Evolutionary conservation across 2,329 filamentous ascomycete genomes (phyloP).

Genomic region (Byssothecium circinans): DNA sequence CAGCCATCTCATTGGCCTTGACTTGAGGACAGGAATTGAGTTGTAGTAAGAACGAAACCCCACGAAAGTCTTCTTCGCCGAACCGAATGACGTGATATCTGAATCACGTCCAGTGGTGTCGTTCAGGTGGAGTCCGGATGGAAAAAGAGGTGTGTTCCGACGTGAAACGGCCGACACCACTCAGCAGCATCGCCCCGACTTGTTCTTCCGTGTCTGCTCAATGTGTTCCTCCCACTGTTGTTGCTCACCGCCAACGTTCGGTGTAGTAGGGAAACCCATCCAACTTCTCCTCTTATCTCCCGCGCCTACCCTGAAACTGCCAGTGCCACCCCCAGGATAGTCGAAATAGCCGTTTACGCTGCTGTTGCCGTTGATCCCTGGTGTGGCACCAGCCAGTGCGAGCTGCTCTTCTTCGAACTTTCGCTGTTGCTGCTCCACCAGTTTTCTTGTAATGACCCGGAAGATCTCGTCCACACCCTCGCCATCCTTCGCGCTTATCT

Average conservation of each 20-base stretch:
- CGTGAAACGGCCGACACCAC: not conserved
- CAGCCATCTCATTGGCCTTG: too few relatives aligned
- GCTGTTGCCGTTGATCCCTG: slow-evolving; percentile 40
- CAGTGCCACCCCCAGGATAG: slow-evolving; percentile 50
- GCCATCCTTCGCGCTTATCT: slow-evolving; percentile 90
- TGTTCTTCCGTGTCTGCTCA: slow-evolving; percentile 31
- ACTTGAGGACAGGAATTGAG: too few relatives aligned
- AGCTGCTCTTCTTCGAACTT: slow-evolving; percentile 56
- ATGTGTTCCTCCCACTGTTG: slow-evolving; percentile 41
- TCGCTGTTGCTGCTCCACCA: slow-evolving; percentile 70
- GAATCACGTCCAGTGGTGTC: too few relatives aligned
- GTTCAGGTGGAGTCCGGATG: not conserved
- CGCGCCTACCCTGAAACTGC: slow-evolving; percentile 61
- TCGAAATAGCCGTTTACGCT: slow-evolving; percentile 53
- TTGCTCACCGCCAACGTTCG: slow-evolving; percentile 30
- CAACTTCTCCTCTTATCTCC: slow-evolving; percentile 68
- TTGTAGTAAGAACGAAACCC: not conserved
- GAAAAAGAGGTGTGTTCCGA: too few relatives aligned
- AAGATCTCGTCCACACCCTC: slow-evolving; percentile 98
- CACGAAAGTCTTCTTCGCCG: not conserved
- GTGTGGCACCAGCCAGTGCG: slow-evolving; percentile 47
- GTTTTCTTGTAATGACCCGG: slow-evolving; percentile 81
- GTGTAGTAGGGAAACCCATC: slow-evolving; percentile 61
- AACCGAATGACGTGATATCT: not conserved
- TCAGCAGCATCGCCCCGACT: slow-evolving; percentile 42